Conservation (phyloP, 345 rosid species). For the Arabidopsis arenosa region DNA sequence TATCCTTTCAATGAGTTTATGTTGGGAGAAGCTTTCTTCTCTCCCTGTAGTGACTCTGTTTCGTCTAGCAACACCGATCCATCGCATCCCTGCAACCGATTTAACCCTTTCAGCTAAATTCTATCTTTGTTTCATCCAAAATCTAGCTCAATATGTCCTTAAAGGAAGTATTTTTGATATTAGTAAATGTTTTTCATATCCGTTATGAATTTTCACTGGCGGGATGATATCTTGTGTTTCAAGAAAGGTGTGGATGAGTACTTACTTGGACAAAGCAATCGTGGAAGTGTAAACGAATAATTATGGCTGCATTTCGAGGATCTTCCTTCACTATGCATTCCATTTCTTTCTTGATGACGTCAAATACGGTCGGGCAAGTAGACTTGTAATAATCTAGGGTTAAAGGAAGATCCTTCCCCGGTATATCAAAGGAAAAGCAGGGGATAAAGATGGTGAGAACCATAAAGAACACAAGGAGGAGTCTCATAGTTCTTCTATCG, state of each 20-base stretch:
- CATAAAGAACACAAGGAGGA: constrained; percentile 42
- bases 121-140: neutral
- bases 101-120: neutral
- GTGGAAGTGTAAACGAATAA: constrained; percentile 79
- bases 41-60: constrained; percentile 66
- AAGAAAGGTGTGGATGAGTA: constrained; percentile 11
- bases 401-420: constrained; percentile 53
- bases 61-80: constrained; percentile 89
- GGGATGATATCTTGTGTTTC: neutral
- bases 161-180: neutral
- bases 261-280: constrained; percentile 91
- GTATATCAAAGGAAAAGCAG: constrained; percentile 33
- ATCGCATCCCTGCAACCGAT: constrained; percentile 76
- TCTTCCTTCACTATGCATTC: constrained; percentile 83
- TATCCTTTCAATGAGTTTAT: constrained; percentile 67
- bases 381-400: constrained; percentile 72
- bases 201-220: neutral
- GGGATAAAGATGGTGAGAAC: constrained; percentile 32
- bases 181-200: neutral
- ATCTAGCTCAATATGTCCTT: neutral
- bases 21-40: constrained; percentile 70
- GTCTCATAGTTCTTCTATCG: constrained; percentile 30
- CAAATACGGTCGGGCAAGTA: constrained; percentile 69
- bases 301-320: constrained; percentile 83
- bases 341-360: constrained; percentile 79